These are phyloP conservation scores for Simplicillium sp. DNA, from an alignment of 2,329 filamentous ascomycete species.

Conservation along the genomic window DNA sequence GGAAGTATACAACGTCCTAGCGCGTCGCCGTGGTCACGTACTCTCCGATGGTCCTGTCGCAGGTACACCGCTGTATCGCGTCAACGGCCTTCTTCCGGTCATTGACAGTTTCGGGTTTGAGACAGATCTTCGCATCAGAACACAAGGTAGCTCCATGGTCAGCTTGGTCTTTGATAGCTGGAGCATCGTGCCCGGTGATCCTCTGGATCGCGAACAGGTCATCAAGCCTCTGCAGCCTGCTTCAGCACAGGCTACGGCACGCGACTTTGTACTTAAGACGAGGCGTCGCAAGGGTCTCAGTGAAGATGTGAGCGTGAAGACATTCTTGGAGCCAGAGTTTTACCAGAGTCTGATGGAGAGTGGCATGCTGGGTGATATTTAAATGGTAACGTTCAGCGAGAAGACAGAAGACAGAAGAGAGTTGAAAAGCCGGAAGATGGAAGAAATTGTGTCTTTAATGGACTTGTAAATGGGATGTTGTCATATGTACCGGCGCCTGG, in stretches of 20 bases:
- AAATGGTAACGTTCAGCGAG: conserved; percentile 2
- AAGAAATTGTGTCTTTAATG: neutral
- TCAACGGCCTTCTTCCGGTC: conserved; percentile 84
- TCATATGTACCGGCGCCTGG: neutral
- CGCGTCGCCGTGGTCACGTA: conserved; percentile 82
- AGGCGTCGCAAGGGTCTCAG: conserved; percentile 84
- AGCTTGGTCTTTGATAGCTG: conserved; percentile 92
- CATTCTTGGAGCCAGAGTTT: conserved; percentile 91
- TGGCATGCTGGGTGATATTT: conserved; percentile 62
- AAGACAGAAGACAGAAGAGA: neutral
- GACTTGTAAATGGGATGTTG: too few species aligned
- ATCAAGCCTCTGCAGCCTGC: conserved; percentile 81
- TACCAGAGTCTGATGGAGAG: conserved; percentile 83
- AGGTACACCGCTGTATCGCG: conserved; percentile 86
- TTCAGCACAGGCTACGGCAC: conserved; percentile 75
- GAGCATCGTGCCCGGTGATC: conserved; percentile 93
- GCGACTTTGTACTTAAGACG: conserved; percentile 96
- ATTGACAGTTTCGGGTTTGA: conserved; percentile 98
- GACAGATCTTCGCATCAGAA: conserved; percentile 92
- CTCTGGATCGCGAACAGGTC: conserved; percentile 78
- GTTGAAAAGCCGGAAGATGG: neutral
- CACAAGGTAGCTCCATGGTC: conserved; percentile 83
- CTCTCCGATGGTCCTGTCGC: conserved; percentile 89
- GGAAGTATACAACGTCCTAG: conserved; percentile 84
- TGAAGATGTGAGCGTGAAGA: conserved; percentile 91